Percentiles rank a stretch among this genome's conserved stretches.
Conservation (phyloP, 345 rosid genomes). For the Abelmoschus esculentus region DNA sequence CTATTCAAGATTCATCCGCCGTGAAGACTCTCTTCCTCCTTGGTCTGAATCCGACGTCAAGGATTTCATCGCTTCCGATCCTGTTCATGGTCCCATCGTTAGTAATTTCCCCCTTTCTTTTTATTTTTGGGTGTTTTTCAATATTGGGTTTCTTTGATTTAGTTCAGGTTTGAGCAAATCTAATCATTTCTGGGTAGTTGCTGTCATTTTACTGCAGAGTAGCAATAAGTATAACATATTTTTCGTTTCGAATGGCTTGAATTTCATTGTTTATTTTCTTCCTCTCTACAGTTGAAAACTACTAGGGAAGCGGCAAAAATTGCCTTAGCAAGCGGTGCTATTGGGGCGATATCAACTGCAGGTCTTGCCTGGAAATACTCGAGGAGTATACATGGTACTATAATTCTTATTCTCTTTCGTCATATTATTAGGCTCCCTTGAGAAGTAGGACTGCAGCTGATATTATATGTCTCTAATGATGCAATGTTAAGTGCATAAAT, state of each 20-base stretch:
- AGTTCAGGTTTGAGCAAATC: not conserved
- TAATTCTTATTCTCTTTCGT: not conserved
- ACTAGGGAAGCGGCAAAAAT: slow-evolving; percentile 62
- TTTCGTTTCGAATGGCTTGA: not conserved
- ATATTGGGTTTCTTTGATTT: not conserved
- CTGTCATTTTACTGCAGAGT: not conserved
- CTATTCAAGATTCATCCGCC: slow-evolving; percentile 51
- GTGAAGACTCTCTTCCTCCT: slow-evolving; percentile 53
- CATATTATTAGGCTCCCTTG: not conserved
- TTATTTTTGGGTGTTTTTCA: not conserved
- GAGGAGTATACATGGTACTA: slow-evolving; percentile 67
- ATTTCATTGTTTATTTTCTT: not conserved
- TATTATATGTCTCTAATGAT: no score
- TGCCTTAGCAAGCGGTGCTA: slow-evolving; percentile 47
- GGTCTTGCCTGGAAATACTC: slow-evolving; percentile 89
- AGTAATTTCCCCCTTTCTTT: not conserved
- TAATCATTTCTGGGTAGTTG: no score
- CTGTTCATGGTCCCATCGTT: slow-evolving; percentile 71
- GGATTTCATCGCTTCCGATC: slow-evolving; percentile 80
- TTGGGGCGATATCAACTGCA: slow-evolving; percentile 79
- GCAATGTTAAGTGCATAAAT: not conserved
- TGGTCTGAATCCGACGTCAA: slow-evolving; percentile 82
- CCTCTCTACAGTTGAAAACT: slow-evolving; percentile 55
- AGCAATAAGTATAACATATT: not conserved
- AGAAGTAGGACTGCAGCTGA: not conserved